Evolutionary conservation across 2,329 filamentous ascomycete genomes (phyloP).

Genomic region (Chalara sp.): DNA sequence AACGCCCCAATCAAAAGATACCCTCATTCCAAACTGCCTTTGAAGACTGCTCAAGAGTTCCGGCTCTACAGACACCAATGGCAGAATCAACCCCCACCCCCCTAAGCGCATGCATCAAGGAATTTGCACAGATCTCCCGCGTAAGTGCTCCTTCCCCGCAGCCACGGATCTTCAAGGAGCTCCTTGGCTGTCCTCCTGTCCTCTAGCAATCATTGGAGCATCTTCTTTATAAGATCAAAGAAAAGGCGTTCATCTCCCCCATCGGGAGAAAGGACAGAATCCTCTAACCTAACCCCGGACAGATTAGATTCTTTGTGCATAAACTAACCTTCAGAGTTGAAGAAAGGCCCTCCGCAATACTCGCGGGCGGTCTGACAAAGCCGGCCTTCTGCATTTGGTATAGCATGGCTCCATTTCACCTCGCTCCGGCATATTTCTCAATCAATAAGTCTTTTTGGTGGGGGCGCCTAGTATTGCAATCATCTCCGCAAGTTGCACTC

Average conservation of each 20-base stretch:
- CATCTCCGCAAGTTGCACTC: slow-evolving; percentile 35
- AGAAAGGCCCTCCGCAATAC: slow-evolving; percentile 6
- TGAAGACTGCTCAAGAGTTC: not conserved
- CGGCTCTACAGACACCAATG: not conserved
- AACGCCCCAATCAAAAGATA: no score
- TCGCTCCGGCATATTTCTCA: slow-evolving; percentile 23
- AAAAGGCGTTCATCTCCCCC: slow-evolving; percentile 26
- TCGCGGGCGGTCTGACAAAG: slow-evolving; percentile 6
- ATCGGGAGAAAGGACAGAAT: slow-evolving; percentile 14
- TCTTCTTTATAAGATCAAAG: slow-evolving; percentile 24
- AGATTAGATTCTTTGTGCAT: slow-evolving; percentile 8
- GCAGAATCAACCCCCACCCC: not conserved
- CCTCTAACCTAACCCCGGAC: slow-evolving; percentile 1
- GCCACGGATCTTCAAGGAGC: slow-evolving; percentile 26
- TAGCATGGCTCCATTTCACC: slow-evolving; percentile 26
- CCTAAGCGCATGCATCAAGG: not conserved
- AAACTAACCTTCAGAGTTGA: slow-evolving; percentile 5
- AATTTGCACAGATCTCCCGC: not conserved
- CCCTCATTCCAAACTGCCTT: no score
- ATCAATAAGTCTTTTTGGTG: slow-evolving; percentile 29
- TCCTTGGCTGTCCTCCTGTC: slow-evolving; percentile 27
- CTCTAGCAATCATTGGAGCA: slow-evolving; percentile 29
- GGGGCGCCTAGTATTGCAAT: slow-evolving; percentile 34
- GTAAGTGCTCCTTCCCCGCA: slow-evolving; percentile 13
- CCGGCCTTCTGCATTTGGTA: slow-evolving; percentile 13